These are phyloP conservation scores for Aspergillus felis DNA, from an alignment of 2,329 filamentous ascomycete species.

Conservation along the genomic window DNA sequence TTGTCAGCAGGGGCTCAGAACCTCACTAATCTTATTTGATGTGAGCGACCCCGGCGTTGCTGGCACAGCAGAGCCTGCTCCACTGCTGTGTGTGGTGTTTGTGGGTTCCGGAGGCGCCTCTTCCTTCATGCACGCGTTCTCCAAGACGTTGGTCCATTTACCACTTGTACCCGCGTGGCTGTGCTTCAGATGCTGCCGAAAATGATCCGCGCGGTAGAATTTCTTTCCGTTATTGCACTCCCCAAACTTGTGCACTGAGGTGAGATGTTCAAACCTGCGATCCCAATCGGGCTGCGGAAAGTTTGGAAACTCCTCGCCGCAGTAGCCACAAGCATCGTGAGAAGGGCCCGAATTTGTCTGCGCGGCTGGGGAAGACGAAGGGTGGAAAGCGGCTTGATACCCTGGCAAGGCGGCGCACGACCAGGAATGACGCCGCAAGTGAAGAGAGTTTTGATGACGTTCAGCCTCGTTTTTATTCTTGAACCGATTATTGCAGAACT, in stretches of 20 bases:
- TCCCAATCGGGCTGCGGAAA: slow-evolving; percentile 80
- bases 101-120: slow-evolving; percentile 48
- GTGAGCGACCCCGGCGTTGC: slow-evolving; percentile 15
- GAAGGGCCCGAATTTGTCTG: slow-evolving; percentile 35
- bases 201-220: slow-evolving; percentile 95
- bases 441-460: slow-evolving; percentile 90
- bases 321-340: slow-evolving; percentile 84
- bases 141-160: slow-evolving; percentile 98
- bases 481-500: slow-evolving; percentile 90
- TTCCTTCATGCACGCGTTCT: slow-evolving; percentile 95
- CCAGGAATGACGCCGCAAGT: slow-evolving; percentile 91
- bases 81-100: slow-evolving; percentile 5
- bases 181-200: slow-evolving; percentile 96
- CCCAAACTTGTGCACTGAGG: slow-evolving; percentile 89
- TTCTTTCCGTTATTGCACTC: slow-evolving; percentile 99
- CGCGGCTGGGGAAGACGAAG: slow-evolving; percentile 54
- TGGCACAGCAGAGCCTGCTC: slow-evolving; percentile 4
- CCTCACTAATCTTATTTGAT: slow-evolving; percentile 28
- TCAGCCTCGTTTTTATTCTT: slow-evolving; percentile 99
- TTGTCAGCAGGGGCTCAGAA: slow-evolving; percentile 28
- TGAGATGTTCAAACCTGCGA: slow-evolving; percentile 77
- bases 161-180: slow-evolving; percentile 94
- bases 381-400: slow-evolving; percentile 80
- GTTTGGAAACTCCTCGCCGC: slow-evolving; percentile 83
- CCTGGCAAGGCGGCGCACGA: slow-evolving; percentile 80